These are phyloP conservation scores for Penicillium waksmanii DNA, from an alignment of 495 filamentous ascomycete genomes.

Conservation along the genomic window DNA sequence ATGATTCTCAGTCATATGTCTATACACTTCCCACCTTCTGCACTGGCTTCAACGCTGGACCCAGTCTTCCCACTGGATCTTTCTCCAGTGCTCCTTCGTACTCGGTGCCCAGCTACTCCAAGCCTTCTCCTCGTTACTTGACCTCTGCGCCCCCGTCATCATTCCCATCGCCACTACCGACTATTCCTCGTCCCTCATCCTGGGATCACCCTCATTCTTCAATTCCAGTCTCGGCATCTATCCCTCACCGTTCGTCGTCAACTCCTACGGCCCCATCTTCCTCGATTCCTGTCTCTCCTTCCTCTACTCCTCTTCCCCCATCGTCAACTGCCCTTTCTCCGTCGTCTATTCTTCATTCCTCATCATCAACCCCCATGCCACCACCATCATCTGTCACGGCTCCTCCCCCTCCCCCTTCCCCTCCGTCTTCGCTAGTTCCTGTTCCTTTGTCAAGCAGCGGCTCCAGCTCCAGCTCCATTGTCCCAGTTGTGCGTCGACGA, in stretches of 20 bases:
- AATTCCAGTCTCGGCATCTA: background rate
- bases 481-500: background rate
- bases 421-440: background rate
- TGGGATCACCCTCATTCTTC: background rate
- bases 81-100: background rate
- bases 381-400: background rate
- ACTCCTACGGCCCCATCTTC: too few relatives aligned
- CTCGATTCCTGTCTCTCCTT: too few relatives aligned
- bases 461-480: background rate
- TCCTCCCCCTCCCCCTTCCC: background rate
- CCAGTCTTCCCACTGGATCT: background rate
- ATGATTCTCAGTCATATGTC: background rate
- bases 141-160: slow-evolving; percentile 1
- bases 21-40: slow-evolving; percentile 2
- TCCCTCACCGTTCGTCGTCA: background rate
- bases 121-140: background rate
- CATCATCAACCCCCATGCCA: background rate
- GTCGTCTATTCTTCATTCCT: background rate
- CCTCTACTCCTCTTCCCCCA: too few relatives aligned
- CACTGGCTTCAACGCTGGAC: slow-evolving; percentile 1
- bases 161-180: background rate
- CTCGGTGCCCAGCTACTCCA: background rate
- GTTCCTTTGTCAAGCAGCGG: background rate
- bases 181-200: background rate
- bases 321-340: too few relatives aligned